A percentile compares a stretch with the other conserved stretches of the same genome.
These are phyloP conservation scores for Lecanoromycetidae sp. DNA, from an alignment of 2,329 filamentous ascomycete genomes.

Conservation along the genomic window DNA sequence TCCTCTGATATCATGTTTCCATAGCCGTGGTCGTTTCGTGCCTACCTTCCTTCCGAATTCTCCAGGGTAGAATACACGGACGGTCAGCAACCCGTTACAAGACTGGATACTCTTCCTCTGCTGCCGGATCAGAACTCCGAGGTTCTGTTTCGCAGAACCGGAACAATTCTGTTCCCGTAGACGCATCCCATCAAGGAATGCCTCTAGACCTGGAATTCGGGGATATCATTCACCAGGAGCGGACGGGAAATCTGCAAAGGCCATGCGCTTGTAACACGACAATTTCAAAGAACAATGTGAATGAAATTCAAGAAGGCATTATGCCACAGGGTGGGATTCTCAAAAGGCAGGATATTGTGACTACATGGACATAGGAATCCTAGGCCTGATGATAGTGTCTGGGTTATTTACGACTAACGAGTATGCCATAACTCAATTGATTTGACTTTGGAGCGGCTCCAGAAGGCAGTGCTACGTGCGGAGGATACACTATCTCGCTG, in stretches of 20 bases:
- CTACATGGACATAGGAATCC: no score
- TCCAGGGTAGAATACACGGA: conserved; percentile 4
- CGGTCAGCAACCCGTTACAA: conserved; percentile 5
- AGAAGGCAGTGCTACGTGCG: no score
- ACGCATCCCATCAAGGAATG: not conserved
- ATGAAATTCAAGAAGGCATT: conserved; percentile 2
- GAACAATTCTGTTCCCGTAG: not conserved
- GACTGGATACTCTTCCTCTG: conserved; percentile 5
- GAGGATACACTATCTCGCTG: no score
- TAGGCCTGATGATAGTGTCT: no score
- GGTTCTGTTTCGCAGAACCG: not conserved
- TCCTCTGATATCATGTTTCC: not conserved
- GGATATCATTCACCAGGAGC: not conserved
- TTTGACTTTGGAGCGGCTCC: no score
- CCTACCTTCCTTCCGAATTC: conserved; percentile 13
- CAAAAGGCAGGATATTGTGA: conserved; percentile 6
- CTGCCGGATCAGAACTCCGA: not conserved
- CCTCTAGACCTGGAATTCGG: not conserved
- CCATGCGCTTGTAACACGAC: no score
- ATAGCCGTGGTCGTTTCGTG: conserved; percentile 13
- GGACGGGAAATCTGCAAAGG: not conserved
- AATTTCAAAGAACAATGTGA: not conserved
- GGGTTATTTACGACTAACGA: no score
- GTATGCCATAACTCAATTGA: no score
- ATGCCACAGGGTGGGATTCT: not conserved